These are phyloP conservation scores for Jackrogersella multiformis DNA, from an alignment of 495 filamentous ascomycete species.

Conservation along the genomic window DNA sequence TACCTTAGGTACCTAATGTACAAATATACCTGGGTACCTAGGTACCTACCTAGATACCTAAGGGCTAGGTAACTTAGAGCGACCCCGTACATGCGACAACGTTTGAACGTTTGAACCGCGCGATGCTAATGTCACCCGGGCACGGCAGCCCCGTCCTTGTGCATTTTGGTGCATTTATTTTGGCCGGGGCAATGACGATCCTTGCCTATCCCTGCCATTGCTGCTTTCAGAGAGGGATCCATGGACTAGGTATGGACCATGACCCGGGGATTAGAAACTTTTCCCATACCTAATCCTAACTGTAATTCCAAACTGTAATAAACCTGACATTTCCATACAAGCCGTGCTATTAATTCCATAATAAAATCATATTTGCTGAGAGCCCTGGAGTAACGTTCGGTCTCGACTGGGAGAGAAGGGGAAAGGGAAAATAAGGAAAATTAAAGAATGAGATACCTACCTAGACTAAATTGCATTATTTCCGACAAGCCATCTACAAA, in stretches of 20 bases:
- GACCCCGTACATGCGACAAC: slow-evolving; percentile 1
- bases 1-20: too few relatives aligned
- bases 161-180: slow-evolving; percentile 19
- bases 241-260: too few relatives aligned
- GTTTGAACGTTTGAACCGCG: too few relatives aligned
- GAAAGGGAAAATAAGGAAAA: background rate
- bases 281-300: too few relatives aligned
- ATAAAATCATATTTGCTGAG: too few relatives aligned
- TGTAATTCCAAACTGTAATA: slow-evolving; percentile 27
- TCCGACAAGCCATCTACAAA: slow-evolving; percentile 2
- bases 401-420: background rate
- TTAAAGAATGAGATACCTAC: background rate
- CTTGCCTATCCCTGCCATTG: slow-evolving; percentile 18
- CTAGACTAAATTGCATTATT: background rate
- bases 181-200: slow-evolving; percentile 28
- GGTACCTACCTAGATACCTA: background rate
- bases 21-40: background rate
- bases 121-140: background rate
- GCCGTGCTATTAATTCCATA: too few relatives aligned
- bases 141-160: slow-evolving; percentile 30
- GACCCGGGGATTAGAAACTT: slow-evolving; percentile 30
- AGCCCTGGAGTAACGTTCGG: background rate
- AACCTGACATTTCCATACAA: too few relatives aligned
- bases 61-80: too few relatives aligned
- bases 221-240: slow-evolving; percentile 2